phyloP scores from a whole-genome alignment of 495 filamentous ascomycete genomes.

The Letharia lupina region DNA sequence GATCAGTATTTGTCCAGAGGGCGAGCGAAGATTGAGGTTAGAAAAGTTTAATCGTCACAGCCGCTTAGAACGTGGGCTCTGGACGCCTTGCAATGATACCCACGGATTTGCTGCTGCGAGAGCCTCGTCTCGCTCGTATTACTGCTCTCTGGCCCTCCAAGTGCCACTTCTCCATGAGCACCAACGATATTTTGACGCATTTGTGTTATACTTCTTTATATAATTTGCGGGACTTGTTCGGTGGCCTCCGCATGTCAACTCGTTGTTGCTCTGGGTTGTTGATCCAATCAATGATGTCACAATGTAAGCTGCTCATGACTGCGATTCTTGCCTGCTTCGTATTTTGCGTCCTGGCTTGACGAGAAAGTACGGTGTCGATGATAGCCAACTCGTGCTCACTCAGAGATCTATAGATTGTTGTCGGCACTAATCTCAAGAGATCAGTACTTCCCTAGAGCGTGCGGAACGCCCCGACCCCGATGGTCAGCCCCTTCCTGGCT shows the following conservation, averaged over 20 bases:
- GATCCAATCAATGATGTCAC: not conserved
- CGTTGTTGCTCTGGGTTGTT: not conserved
- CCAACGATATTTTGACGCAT: not conserved
- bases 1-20: not conserved
- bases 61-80: not conserved
- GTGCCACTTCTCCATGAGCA: not conserved
- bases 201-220: not conserved
- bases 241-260: not conserved
- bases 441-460: not conserved
- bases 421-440: not conserved
- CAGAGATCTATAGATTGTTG: not conserved
- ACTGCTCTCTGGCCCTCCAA: not conserved
- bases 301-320: not conserved
- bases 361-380: not conserved
- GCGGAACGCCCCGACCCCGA: not conserved
- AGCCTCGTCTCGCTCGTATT: not conserved
- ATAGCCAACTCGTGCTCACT: not conserved
- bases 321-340: not conserved
- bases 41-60: conserved; percentile 5
- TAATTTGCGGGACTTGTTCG: not conserved
- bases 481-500: not conserved
- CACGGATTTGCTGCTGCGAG: not conserved
- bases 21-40: not conserved
- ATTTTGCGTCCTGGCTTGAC: not conserved
- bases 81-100: conserved; percentile 8